phyloP scores from a whole-genome alignment of 1,284 basidiomycete genomes.

The Kalmanozyma brasiliensis region DNA sequence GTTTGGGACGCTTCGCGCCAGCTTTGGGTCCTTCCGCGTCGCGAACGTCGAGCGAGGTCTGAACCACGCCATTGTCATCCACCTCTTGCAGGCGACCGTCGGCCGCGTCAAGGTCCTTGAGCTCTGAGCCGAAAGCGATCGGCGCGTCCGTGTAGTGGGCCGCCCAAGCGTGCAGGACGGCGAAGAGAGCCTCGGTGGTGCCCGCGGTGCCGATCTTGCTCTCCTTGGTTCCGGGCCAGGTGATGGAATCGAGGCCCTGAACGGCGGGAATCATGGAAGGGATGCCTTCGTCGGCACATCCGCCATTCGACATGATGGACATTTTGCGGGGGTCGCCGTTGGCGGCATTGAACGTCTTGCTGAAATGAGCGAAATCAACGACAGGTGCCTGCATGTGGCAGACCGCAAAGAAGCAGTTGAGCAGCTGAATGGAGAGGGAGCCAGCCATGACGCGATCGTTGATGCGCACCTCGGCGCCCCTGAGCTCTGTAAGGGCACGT shows the following conservation, averaged over 20 bases:
- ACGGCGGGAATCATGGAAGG: slow-evolving; percentile 34
- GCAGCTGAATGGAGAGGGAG: slow-evolving; percentile 52
- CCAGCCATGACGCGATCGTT: slow-evolving; percentile 54
- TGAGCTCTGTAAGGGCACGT: slow-evolving; percentile 39
- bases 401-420: slow-evolving; percentile 61
- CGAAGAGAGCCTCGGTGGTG: slow-evolving; percentile 56
- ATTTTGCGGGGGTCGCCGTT: slow-evolving; percentile 59
- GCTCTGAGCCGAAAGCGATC: slow-evolving; percentile 53
- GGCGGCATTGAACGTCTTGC: slow-evolving; percentile 58
- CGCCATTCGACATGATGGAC: slow-evolving; percentile 62
- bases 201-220: slow-evolving; percentile 58
- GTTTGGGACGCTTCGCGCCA: slow-evolving; percentile 52
- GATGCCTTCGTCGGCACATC: slow-evolving; percentile 37
- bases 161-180: slow-evolving; percentile 60
- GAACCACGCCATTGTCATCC: slow-evolving; percentile 29
- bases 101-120: slow-evolving; percentile 28
- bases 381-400: slow-evolving; percentile 61
- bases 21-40: slow-evolving; percentile 23
- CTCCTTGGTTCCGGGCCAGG: slow-evolving; percentile 42
- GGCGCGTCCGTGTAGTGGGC: slow-evolving; percentile 61
- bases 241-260: slow-evolving; percentile 22
- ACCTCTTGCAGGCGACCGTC: slow-evolving; percentile 30
- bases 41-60: slow-evolving; percentile 6
- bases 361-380: slow-evolving; percentile 59
- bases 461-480: slow-evolving; percentile 47